Conservation (phyloP, 805 yeast species). For the Ogataea polymorpha region DNA sequence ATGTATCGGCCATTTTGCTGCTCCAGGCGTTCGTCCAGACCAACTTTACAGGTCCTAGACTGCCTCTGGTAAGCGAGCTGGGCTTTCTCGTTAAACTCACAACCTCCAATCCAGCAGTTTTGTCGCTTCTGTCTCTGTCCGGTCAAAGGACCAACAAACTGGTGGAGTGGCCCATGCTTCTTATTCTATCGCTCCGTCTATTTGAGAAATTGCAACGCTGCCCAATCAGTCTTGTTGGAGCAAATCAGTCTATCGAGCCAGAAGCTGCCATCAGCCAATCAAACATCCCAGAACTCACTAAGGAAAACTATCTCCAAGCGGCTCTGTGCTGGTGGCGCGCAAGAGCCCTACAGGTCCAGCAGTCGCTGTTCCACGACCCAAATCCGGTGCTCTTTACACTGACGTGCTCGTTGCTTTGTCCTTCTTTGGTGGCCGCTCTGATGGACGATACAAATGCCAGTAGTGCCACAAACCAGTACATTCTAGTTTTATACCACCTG, state of each 20-base stretch:
- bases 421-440: slow-evolving; percentile 33
- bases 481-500: slow-evolving; percentile 51
- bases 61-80: slow-evolving; percentile 32
- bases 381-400: slow-evolving; percentile 42
- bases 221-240: slow-evolving; percentile 21
- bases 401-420: slow-evolving; percentile 39
- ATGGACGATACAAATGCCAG: slow-evolving; percentile 32
- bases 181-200: slow-evolving; percentile 41
- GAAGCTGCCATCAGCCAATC: slow-evolving; percentile 23
- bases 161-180: slow-evolving; percentile 46
- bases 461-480: slow-evolving; percentile 26
- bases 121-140: slow-evolving; percentile 20
- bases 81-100: slow-evolving; percentile 19
- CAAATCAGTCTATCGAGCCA: slow-evolving; percentile 14
- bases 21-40: slow-evolving; percentile 69
- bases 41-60: slow-evolving; percentile 81
- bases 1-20: slow-evolving; percentile 49
- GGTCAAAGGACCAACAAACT: slow-evolving; percentile 75
- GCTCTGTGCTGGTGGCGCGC: slow-evolving; percentile 73
- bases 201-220: slow-evolving; percentile 39
- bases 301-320: slow-evolving; percentile 37
- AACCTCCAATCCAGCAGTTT: slow-evolving; percentile 13
- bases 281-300: slow-evolving; percentile 10
- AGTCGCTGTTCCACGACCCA: slow-evolving; percentile 61
- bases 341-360: slow-evolving; percentile 62